phyloP scores from a whole-genome alignment of 495 filamentous ascomycete genomes.

The Podospora bellae-mahoneyi region DNA sequence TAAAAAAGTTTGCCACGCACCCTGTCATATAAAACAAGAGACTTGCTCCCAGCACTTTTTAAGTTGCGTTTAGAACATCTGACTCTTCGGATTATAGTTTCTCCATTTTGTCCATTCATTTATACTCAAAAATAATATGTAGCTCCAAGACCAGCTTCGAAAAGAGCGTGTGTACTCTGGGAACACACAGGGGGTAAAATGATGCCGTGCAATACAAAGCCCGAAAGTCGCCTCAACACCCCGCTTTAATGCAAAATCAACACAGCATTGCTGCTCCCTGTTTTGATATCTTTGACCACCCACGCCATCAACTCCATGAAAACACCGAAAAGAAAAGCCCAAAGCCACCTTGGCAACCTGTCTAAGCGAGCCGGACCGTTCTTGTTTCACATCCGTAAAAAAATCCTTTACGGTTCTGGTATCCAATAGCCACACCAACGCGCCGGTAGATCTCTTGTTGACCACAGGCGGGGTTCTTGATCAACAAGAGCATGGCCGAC shows the following conservation, averaged over 20 bases:
- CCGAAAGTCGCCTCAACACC: not conserved
- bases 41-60: not conserved
- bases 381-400: conserved; percentile 32
- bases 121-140: not conserved
- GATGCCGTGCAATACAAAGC: not conserved
- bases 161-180: not conserved
- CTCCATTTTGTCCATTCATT: not conserved
- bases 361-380: conserved; percentile 21
- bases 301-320: not conserved
- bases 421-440: conserved; percentile 30
- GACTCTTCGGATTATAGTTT: not conserved
- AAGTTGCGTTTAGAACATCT: not conserved
- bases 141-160: not conserved
- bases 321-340: not conserved
- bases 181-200: not conserved
- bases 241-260: not conserved
- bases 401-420: conserved; percentile 28
- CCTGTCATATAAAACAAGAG: not conserved
- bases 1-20: too few relatives aligned
- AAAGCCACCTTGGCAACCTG: not conserved
- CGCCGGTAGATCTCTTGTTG: conserved; percentile 20
- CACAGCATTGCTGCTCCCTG: not conserved
- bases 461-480: not conserved
- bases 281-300: not conserved
- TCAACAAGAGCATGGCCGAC: conserved; percentile 32